Evolutionary conservation across 495 filamentous ascomycete species (phyloP).

Genomic region (Mytilinidion resinicola): DNA sequence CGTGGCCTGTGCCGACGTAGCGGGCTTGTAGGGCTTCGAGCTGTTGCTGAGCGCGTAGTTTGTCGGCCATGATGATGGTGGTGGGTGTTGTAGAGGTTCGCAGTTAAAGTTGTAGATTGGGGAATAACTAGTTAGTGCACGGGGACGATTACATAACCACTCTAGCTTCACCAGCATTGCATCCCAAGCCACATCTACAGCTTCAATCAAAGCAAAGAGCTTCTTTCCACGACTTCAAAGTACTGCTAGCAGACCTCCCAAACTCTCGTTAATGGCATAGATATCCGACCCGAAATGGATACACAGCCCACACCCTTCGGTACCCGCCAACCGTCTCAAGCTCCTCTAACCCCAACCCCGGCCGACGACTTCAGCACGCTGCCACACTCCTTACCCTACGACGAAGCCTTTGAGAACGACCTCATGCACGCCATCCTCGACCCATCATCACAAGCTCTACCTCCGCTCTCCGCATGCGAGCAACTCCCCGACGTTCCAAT

Average conservation of each 20-base stretch:
- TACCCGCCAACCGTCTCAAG: slow-evolving; percentile 6
- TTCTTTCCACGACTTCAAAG: no score
- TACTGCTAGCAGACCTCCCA: no score
- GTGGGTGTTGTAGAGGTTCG: background rate
- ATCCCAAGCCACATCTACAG: no score
- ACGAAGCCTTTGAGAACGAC: slow-evolving; percentile 33
- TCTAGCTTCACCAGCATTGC: no score
- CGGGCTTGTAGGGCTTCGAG: slow-evolving; percentile 92
- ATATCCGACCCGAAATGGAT: no score
- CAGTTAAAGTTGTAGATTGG: background rate
- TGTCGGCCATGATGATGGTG: slow-evolving; percentile 66
- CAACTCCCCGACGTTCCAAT: no score
- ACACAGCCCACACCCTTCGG: no score
- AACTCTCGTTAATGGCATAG: no score
- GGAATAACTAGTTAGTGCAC: background rate
- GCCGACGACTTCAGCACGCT: slow-evolving; percentile 10
- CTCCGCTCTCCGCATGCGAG: slow-evolving; percentile 2
- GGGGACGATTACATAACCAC: background rate
- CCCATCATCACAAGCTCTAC: slow-evolving; percentile 3
- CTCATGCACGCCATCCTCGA: slow-evolving; percentile 33
- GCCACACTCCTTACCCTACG: slow-evolving; percentile 28
- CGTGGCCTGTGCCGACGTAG: slow-evolving; percentile 94
- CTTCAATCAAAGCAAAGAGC: no score
- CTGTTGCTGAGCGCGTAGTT: slow-evolving; percentile 93
- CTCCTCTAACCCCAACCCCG: slow-evolving; percentile 19